Base-by-base conservation (phyloP, 169 alveolate species). In the Plasmodium coatneyi region DNA sequence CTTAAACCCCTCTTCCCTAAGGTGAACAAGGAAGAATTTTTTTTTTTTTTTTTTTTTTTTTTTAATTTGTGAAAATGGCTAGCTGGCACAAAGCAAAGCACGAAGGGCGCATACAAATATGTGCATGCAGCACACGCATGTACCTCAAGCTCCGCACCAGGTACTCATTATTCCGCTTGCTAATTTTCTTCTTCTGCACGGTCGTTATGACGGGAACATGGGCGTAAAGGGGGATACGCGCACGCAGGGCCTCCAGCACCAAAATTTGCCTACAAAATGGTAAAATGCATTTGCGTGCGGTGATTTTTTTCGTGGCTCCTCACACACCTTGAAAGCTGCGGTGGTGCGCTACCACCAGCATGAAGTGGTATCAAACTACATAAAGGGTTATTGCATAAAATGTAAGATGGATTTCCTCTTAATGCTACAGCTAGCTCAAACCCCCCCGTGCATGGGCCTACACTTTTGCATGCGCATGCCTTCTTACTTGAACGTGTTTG, bases 401-500 rank as follows among this genome's bases (percentile, higher is more conserved):
- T 49, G 60, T 49, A 4, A 49, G 22, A 16, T 49, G 60, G 19
- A 49, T 1, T 49, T 49, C 60, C 25, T 16, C 2, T 16, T 16
- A 49, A 4, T 16, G 25, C 22, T 3, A 16, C 0, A 5, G 60
- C 22, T 49, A 49, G 56, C 60, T 49, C 60, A 49, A 49, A 49
- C 60, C 19, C 19, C 19, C 60, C 60, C 60, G 0, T 2, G 22
- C 7, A 49, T 14, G 3, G 60, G 6, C 60, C 60, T 56, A 10
- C 30, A 28, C 22, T 12, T 82, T 30, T 16, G 25, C 25, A 49
- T 56, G 41, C 71, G 9, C 25, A 30, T 28, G 25, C 34, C 32
- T 66, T 25, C 93, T 70, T 78, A 95, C 98, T 83, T 96, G 79
- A 66, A 74, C 5, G 98, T 95, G 76, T 97, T 97, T 66, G 82